These are phyloP conservation scores for Nitzschia palea DNA, from an alignment of 108 stramenopile species.

Conservation along the genomic window DNA sequence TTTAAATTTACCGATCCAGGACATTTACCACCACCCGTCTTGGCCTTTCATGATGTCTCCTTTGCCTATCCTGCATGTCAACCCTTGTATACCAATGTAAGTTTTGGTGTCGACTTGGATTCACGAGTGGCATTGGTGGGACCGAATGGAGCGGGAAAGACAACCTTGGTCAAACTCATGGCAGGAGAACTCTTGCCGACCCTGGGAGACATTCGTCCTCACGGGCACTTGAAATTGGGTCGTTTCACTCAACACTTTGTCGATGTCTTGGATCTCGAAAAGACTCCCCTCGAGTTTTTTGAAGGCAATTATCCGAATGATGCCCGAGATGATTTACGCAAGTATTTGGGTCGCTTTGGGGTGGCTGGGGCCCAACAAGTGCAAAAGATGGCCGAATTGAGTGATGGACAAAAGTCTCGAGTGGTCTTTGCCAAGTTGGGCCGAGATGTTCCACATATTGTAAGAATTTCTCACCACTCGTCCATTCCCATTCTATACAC, in stretches of 20 bases:
- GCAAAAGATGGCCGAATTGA: slow-evolving; percentile 87
- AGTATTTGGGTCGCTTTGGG: slow-evolving; percentile 97
- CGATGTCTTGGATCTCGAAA: slow-evolving; percentile 93
- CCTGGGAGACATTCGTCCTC: slow-evolving; percentile 93
- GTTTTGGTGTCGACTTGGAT: slow-evolving; percentile 98
- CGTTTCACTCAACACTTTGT: slow-evolving; percentile 99
- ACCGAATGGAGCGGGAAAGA: slow-evolving; percentile 89
- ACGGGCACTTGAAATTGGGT: slow-evolving; percentile 94
- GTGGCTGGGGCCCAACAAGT: slow-evolving; percentile 92
- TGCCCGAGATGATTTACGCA: slow-evolving; percentile 81
- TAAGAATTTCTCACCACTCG: slow-evolving; percentile 2
- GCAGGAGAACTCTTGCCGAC: slow-evolving; percentile 89
- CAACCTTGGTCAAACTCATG: slow-evolving; percentile 85
- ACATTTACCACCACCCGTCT: slow-evolving; percentile 95
- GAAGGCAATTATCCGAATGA: slow-evolving; percentile 76
- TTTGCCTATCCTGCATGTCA: slow-evolving; percentile 97
- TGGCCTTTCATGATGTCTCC: slow-evolving; percentile 94
- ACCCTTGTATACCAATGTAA: slow-evolving; percentile 89
- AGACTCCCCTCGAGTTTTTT: slow-evolving; percentile 97
- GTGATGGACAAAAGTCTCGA: slow-evolving; percentile 95
- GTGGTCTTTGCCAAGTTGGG: slow-evolving; percentile 98
- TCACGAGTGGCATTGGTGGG: slow-evolving; percentile 94
- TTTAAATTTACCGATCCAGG: slow-evolving; percentile 96
- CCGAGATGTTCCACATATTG: slow-evolving; percentile 93
- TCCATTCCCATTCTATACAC: not conserved